Conservation (phyloP, 495 filamentous ascomycete species). For the Schizothecium vesticola region DNA sequence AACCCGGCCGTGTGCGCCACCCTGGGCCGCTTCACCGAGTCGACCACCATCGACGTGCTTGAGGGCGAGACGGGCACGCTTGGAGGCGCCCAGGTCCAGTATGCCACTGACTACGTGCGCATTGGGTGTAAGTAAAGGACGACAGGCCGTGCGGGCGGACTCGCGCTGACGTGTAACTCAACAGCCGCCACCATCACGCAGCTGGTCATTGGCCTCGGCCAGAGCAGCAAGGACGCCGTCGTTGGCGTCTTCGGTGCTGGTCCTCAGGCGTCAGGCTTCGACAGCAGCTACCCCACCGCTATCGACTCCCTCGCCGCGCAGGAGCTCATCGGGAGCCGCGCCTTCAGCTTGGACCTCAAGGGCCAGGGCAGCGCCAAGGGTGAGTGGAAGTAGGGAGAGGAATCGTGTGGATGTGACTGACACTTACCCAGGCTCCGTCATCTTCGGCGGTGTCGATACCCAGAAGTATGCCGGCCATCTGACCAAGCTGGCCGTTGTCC, state of each 20-base stretch:
- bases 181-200: slow-evolving; percentile 16
- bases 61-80: background rate
- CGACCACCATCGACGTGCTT: slow-evolving; percentile 16
- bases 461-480: slow-evolving; percentile 62
- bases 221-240: slow-evolving; percentile 6
- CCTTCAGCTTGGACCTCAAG: slow-evolving; percentile 63
- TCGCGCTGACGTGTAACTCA: background rate
- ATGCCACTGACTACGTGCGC: background rate
- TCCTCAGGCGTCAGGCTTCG: slow-evolving; percentile 39
- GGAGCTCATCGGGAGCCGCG: slow-evolving; percentile 57
- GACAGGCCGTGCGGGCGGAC: background rate
- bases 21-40: slow-evolving; percentile 25
- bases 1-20: slow-evolving; percentile 20
- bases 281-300: slow-evolving; percentile 53
- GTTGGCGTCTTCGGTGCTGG: slow-evolving; percentile 71
- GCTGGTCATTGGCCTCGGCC: slow-evolving; percentile 36
- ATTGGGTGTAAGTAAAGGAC: slow-evolving; percentile 25
- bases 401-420: background rate
- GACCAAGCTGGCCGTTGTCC: slow-evolving; percentile 24
- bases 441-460: slow-evolving; percentile 75
- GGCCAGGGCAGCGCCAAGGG: slow-evolving; percentile 21
- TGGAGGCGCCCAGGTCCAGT: background rate
- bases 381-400: background rate
- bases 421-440: slow-evolving; percentile 54
- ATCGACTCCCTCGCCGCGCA: slow-evolving; percentile 54